A percentile compares a stretch with the other conserved stretches of the same genome.
Conservation (phyloP, 2,329 filamentous ascomycete genomes). For the Paraphoma chrysanthemicola region DNA sequence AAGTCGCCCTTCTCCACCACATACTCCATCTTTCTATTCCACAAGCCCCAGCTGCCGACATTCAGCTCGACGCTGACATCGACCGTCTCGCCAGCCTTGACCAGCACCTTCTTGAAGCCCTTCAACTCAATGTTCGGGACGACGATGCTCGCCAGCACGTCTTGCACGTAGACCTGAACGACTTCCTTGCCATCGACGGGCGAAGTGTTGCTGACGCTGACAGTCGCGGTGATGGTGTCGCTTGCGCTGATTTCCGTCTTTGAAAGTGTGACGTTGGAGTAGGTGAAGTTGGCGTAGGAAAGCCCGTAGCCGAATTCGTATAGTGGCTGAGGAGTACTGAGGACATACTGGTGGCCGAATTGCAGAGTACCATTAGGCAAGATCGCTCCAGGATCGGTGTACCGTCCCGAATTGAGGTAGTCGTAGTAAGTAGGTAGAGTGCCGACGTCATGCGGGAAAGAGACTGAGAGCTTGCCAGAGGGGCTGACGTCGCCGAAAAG, state of each 20-base stretch:
- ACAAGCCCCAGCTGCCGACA: slow-evolving; percentile 61
- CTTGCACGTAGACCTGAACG: slow-evolving; percentile 71
- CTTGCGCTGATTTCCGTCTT: slow-evolving; percentile 55
- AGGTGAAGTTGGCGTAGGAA: slow-evolving; percentile 70
- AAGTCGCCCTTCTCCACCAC: slow-evolving; percentile 77
- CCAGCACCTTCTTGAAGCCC: slow-evolving; percentile 70
- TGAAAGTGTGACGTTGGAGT: slow-evolving; percentile 62
- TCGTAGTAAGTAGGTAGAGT: slow-evolving; percentile 75
- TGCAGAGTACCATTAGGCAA: slow-evolving; percentile 66
- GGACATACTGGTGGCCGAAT: slow-evolving; percentile 71
- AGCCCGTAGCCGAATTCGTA: slow-evolving; percentile 73
- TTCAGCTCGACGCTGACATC: slow-evolving; percentile 60
- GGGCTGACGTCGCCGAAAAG: slow-evolving; percentile 68
- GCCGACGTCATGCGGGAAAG: slow-evolving; percentile 71
- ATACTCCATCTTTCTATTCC: slow-evolving; percentile 70
- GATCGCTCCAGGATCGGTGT: slow-evolving; percentile 59
- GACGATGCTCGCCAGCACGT: slow-evolving; percentile 67
- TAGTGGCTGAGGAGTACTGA: slow-evolving; percentile 64
- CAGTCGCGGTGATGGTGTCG: slow-evolving; percentile 65
- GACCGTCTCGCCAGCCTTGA: slow-evolving; percentile 66
- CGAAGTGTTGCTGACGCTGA: slow-evolving; percentile 68
- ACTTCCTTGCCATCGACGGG: slow-evolving; percentile 68
- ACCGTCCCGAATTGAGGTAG: slow-evolving; percentile 71
- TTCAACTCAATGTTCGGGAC: slow-evolving; percentile 70
- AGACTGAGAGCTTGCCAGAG: slow-evolving; percentile 70